These are phyloP conservation scores for Talaromyces funiculosus DNA, from an alignment of 2,329 filamentous ascomycete species.

Conservation along the genomic window DNA sequence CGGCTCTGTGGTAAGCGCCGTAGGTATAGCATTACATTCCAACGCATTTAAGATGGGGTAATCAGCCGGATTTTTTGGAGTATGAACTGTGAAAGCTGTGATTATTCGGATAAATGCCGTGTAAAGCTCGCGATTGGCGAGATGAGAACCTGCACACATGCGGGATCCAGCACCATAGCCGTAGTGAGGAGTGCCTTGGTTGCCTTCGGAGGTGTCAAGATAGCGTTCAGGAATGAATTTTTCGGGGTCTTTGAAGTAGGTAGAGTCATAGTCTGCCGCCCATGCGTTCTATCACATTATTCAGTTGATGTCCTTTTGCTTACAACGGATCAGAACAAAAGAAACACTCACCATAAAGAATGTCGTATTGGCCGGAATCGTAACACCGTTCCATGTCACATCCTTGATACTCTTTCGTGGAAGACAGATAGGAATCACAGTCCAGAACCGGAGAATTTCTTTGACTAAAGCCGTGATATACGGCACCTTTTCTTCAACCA, in stretches of 20 bases:
- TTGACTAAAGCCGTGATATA: slow-evolving; percentile 75
- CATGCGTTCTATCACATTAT: slow-evolving; percentile 57
- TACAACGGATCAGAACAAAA: not conserved
- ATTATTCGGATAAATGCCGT: slow-evolving; percentile 56
- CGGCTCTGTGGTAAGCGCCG: slow-evolving; percentile 56
- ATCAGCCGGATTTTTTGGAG: slow-evolving; percentile 43
- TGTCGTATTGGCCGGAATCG: slow-evolving; percentile 68
- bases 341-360: slow-evolving; percentile 62
- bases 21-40: slow-evolving; percentile 53
- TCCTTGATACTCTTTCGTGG: slow-evolving; percentile 67
- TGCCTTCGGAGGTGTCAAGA: slow-evolving; percentile 46
- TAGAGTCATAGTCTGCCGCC: slow-evolving; percentile 65
- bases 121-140: slow-evolving; percentile 60
- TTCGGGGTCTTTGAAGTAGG: slow-evolving; percentile 59
- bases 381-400: slow-evolving; percentile 61
- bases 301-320: too few species aligned
- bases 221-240: slow-evolving; percentile 67
- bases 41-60: slow-evolving; percentile 52
- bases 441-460: slow-evolving; percentile 72
- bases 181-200: slow-evolving; percentile 55
- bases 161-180: slow-evolving; percentile 58
- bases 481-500: slow-evolving; percentile 67
- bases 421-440: slow-evolving; percentile 72
- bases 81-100: slow-evolving; percentile 52
- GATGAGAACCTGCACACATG: slow-evolving; percentile 59